Base-by-base conservation (phyloP, 2,329 filamentous ascomycete genomes). In the Periglandula ipomoeae region DNA sequence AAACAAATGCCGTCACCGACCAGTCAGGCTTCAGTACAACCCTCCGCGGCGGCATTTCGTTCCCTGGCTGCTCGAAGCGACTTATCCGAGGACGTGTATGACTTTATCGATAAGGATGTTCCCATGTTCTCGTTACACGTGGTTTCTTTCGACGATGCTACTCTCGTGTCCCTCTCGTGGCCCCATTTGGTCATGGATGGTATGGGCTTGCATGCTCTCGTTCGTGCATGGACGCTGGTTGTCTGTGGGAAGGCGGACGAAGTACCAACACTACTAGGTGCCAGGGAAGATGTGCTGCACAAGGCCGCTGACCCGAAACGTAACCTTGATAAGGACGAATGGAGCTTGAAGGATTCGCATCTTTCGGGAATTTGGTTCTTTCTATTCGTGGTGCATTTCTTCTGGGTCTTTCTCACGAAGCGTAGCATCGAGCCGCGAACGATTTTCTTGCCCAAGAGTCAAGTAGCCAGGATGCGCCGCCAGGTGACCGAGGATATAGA, bases 111-210 rank as follows among this genome's bases (percentile, higher is more conserved):
- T 39, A 52, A 56, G 4, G 73, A 76, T 55, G 58, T 55, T 17
- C 74, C 74, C 0, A 70, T 72, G 54, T 56, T 79, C 4, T 65
- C 66, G 4, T 59, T 79, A 4, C 71, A 75, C 51, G 61, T 78
- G 38, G 66, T 69, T 3, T 66, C 67, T 0, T 79, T 79, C 55
- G 56, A 54, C 3, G 70, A 80, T 49, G 70, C 71, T 0, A 79
- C 76, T 0, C 56, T 79, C 0, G 61, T 79, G 2, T 63, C 65
- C 0, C 52, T 79, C 1, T 60, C 61, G 2, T 75, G 66, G 60
- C 67, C 70, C 2, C 76, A 79, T 56, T 68, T 67, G 0, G 55
- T 76, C 5, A 67, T 70, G 51, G 75, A 78, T 52, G 70, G 63
- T 3, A 63, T 73, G 53, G 74, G 72, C 4, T 63, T 64, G 23